These are phyloP conservation scores for Dactylorhiza incarnata DNA, from an alignment of 106 monocot genomes.

Conservation along the genomic window DNA sequence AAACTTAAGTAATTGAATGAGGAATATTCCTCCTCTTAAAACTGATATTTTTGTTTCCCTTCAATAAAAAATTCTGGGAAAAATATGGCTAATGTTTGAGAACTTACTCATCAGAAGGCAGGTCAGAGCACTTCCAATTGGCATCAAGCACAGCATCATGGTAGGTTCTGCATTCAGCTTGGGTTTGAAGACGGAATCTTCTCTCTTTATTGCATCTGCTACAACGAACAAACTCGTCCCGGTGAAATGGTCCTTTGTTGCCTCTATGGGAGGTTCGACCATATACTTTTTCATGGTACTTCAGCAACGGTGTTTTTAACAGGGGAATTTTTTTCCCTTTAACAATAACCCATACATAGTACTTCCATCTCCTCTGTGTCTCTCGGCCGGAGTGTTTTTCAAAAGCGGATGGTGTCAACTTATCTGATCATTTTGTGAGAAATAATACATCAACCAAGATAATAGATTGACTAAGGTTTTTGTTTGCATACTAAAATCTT, in stretches of 20 bases:
- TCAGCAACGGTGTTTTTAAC: conserved; percentile 58
- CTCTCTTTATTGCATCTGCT: conserved; percentile 53
- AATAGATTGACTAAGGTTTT: not conserved
- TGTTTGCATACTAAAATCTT: not conserved
- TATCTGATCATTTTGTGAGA: conserved; percentile 37
- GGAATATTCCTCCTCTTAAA: not conserved
- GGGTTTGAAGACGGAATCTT: conserved; percentile 57
- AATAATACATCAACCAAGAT: not conserved
- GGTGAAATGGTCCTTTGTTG: conserved; percentile 38
- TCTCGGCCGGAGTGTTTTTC: conserved; percentile 75
- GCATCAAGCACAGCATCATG: conserved; percentile 59
- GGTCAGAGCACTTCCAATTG: conserved; percentile 71
- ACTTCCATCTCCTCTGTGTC: conserved; percentile 69
- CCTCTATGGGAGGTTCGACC: conserved; percentile 41
- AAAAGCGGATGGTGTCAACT: conserved; percentile 71
- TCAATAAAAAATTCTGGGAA: not conserved
- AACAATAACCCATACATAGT: conserved; percentile 70
- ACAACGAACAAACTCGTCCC: conserved; percentile 69
- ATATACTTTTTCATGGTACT: conserved; percentile 45
- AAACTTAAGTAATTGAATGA: no score
- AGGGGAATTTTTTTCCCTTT: conserved; percentile 73
- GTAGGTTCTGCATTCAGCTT: conserved; percentile 65
- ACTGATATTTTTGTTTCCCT: not conserved
- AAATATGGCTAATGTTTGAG: not conserved
- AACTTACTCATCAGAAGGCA: conserved; percentile 52